Percentiles rank a stretch among this genome's conserved stretches.
Conservation (phyloP, 2,329 filamentous ascomycete species). For the Penicillium sp. region DNA sequence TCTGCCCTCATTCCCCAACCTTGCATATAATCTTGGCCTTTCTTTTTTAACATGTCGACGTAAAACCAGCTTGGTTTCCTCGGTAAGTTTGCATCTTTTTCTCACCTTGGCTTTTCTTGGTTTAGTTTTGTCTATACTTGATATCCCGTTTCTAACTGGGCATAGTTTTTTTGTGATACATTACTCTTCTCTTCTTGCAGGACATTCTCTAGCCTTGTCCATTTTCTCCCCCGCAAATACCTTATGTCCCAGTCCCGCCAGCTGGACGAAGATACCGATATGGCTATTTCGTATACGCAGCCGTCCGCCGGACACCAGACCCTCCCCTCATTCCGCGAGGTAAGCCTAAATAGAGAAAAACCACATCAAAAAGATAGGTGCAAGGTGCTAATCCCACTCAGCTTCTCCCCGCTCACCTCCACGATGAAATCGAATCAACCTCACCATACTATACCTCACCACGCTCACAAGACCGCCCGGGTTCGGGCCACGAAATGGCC, state of each 20-base stretch:
- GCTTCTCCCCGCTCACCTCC: conserved; percentile 43
- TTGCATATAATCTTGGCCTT: conserved; percentile 27
- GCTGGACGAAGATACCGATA: conserved; percentile 37
- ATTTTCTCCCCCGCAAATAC: conserved; percentile 4
- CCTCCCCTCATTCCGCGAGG: conserved; percentile 42
- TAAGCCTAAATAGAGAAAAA: conserved; percentile 17
- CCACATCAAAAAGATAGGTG: not conserved
- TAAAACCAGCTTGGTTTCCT: conserved; percentile 24
- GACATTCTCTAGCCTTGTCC: not conserved
- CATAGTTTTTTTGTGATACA: conserved; percentile 4
- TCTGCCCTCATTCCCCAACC: conserved; percentile 24
- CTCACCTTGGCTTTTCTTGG: not conserved
- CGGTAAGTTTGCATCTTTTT: conserved; percentile 18
- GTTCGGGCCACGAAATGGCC: conserved; percentile 31
- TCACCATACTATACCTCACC: conserved; percentile 35
- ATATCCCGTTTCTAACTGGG: conserved; percentile 1
- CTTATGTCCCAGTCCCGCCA: conserved; percentile 39
- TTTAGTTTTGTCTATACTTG: not conserved
- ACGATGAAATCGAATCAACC: conserved; percentile 43
- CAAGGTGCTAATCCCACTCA: conserved; percentile 18
- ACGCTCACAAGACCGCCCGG: conserved; percentile 32
- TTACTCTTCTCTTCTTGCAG: not conserved
- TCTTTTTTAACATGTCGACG: conserved; percentile 21
- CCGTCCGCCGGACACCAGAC: conserved; percentile 36
- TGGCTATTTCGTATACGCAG: conserved; percentile 42